Percentiles rank a stretch among this genome's conserved stretches.
These are phyloP conservation scores for Artemisia argyi DNA, from an alignment of 129 eudicot genomes.

Conservation along the genomic window DNA sequence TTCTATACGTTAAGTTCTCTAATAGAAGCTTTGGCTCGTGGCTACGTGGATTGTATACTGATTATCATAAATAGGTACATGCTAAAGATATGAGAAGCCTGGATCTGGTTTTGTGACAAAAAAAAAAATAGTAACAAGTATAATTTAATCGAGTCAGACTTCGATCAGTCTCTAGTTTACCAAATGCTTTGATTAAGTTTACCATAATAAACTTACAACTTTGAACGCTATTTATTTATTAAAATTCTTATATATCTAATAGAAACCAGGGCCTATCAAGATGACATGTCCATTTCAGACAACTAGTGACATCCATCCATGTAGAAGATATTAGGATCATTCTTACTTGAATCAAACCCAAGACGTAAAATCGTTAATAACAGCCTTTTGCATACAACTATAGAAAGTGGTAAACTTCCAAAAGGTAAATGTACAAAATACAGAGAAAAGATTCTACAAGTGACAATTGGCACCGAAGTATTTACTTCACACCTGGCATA, in stretches of 20 bases:
- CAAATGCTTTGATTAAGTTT: too few relatives aligned
- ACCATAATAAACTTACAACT: too few relatives aligned
- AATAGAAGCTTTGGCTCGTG: neutral
- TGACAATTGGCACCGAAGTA: neutral
- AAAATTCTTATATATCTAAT: too few relatives aligned
- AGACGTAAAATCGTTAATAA: neutral
- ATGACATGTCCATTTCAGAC: neutral
- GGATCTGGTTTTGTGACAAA: too few relatives aligned
- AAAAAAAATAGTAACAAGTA: too few relatives aligned
- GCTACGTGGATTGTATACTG: neutral
- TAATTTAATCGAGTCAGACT: too few relatives aligned
- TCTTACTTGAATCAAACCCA: neutral
- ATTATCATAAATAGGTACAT: neutral
- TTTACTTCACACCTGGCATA: neutral
- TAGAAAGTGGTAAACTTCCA: neutral
- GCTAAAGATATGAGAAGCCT: neutral
- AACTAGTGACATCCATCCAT: conserved; percentile 3
- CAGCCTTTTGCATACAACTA: neutral
- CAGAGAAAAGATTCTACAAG: neutral
- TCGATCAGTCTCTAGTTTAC: too few relatives aligned
- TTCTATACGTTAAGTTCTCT: neutral
- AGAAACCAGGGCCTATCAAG: neutral
- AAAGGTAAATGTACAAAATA: neutral
- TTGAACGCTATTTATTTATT: too few relatives aligned
- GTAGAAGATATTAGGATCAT: neutral